phyloP scores from a whole-genome alignment of 106 monocot species.

The Xerophyta viscosa region DNA sequence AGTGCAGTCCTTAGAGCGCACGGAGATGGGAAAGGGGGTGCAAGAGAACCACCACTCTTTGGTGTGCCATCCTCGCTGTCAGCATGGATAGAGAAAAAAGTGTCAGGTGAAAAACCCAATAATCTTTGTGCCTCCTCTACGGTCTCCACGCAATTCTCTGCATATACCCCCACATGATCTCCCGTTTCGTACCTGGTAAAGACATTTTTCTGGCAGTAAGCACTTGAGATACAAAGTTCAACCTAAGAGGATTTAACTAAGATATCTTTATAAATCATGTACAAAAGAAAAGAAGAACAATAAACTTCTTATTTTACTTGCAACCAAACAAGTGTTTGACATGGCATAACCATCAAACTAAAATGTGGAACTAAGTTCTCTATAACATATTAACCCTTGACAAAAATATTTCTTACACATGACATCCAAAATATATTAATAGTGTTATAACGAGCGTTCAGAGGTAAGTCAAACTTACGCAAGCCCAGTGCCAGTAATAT shows the following conservation, averaged over 20 bases:
- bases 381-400: no score
- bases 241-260: no score
- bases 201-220: not conserved
- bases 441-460: no score
- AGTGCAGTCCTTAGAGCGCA: conserved; percentile 67
- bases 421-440: no score
- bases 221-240: no score
- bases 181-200: conserved; percentile 65
- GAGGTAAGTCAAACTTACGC: conserved; percentile 62
- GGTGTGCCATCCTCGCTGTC: conserved; percentile 74
- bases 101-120: conserved; percentile 42
- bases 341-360: no score
- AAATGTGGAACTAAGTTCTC: no score
- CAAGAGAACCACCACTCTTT: conserved; percentile 29
- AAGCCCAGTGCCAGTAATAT: conserved; percentile 75
- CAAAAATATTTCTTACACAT: no score
- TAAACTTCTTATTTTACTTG: no score
- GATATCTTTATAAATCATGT: no score
- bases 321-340: no score
- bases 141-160: conserved; percentile 51
- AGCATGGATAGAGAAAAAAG: conserved; percentile 58
- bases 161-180: conserved; percentile 71
- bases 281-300: no score
- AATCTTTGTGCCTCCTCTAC: conserved; percentile 60
- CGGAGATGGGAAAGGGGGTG: conserved; percentile 67